These are phyloP conservation scores for Lactarius hatsudake DNA, from an alignment of 768 basidiomycete species.

Conservation along the genomic window DNA sequence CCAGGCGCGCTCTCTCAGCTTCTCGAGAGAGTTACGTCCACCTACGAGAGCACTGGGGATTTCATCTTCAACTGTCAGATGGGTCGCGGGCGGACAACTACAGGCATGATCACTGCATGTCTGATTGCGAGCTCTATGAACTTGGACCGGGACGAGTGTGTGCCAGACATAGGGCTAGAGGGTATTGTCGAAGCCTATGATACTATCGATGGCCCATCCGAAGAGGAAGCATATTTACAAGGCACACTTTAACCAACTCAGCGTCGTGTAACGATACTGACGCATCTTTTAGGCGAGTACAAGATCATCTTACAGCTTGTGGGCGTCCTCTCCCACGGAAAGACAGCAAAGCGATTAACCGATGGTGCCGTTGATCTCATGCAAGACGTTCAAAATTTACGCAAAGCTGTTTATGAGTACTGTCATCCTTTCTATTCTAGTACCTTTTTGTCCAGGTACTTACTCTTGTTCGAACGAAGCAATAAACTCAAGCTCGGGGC, in stretches of 20 bases:
- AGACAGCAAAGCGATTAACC: slow-evolving; percentile 85
- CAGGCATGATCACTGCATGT: slow-evolving; percentile 91
- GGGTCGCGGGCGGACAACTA: slow-evolving; percentile 89
- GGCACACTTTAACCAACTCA: slow-evolving; percentile 43
- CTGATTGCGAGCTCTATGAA: slow-evolving; percentile 73
- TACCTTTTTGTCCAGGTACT: background rate
- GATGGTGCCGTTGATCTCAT: slow-evolving; percentile 88
- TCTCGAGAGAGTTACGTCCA: slow-evolving; percentile 65
- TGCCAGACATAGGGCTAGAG: slow-evolving; percentile 39
- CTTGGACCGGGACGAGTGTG: slow-evolving; percentile 48
- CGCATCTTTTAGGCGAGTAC: slow-evolving; percentile 71
- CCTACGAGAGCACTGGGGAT: slow-evolving; percentile 58
- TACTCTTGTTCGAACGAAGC: slow-evolving; percentile 39
- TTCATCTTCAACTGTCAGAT: slow-evolving; percentile 98
- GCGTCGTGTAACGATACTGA: background rate
- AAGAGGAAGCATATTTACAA: slow-evolving; percentile 86
- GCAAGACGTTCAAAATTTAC: slow-evolving; percentile 96
- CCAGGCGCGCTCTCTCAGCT: slow-evolving; percentile 82
- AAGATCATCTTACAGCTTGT: slow-evolving; percentile 95
- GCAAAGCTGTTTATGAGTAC: slow-evolving; percentile 95
- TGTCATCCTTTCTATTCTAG: slow-evolving; percentile 32
- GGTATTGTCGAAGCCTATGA: slow-evolving; percentile 50
- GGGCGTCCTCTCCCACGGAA: slow-evolving; percentile 87
- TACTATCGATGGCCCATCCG: slow-evolving; percentile 76
- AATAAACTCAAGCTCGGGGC: slow-evolving; percentile 91